Base-by-base conservation (phyloP, 2,329 filamentous ascomycete genomes). In the Trichoderma sp. region DNA sequence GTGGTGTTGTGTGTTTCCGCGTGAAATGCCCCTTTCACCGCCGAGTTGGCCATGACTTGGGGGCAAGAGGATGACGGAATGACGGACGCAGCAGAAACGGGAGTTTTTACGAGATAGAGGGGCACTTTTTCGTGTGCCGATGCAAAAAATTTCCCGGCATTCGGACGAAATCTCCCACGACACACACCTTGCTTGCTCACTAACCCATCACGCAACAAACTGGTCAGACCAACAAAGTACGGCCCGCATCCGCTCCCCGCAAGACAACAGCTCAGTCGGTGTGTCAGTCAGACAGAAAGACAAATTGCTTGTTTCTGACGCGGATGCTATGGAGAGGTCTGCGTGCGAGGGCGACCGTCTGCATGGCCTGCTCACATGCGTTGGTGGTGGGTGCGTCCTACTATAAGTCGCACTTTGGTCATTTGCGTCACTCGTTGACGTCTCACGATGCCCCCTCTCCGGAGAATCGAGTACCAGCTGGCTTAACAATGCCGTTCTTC, bases 61-160 rank as follows among this genome's bases (percentile, higher is more conserved):
- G 18, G 18, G 45, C 45, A n/a, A 53, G 45, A 53, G 21, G 27
- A 63, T 63, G 69, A 53, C 59, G 18, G 41, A 18, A 62, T 62
- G 68, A 24, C 56, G 18, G 41, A 27, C 24, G 35, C 29, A 65
- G 29, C 9, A 65, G n/a, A 65, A 9, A 53, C 41, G 33, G 59
- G 59, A 27, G 29, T 35, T 53, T 50, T 50, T 64, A 27, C 27
- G 53, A 45, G 27, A 63, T 71, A 45, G 56, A 63, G 68, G 68
- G 68, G 68, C 68, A 50, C 38, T 21, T 18, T 35, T 73, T 53
- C 60, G 41, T 65, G 29, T 73, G 69, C 69, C 69, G 69, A 73
- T 73, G 69, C 69, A 65, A 65, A 73, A 56, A 73, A 73, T 64
- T 73, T 73, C 60, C 69, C 69, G 69, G 60, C 69, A 65, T 35